These are phyloP conservation scores for Obba rivulosa DNA, from an alignment of 768 basidiomycete species.

Conservation along the genomic window DNA sequence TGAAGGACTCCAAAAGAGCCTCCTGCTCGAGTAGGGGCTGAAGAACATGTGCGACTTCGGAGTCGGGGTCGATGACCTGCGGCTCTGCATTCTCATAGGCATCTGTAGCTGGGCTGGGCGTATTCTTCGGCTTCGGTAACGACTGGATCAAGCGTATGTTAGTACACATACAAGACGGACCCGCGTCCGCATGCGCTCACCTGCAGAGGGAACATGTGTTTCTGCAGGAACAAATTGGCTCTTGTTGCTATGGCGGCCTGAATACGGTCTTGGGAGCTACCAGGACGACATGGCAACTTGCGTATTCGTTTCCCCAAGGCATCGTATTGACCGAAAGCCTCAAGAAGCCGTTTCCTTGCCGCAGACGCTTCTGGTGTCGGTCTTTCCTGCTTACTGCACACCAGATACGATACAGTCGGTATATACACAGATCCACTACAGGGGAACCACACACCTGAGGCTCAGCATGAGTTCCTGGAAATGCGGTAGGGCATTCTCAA, in stretches of 20 bases:
- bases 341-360: constrained; percentile 76
- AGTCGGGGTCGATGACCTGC: constrained; percentile 51
- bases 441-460: constrained; percentile 47
- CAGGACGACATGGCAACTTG: constrained; percentile 56
- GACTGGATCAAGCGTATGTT: constrained; percentile 24
- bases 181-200: constrained; percentile 24
- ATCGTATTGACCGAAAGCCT: constrained; percentile 87
- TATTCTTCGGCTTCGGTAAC: constrained; percentile 43
- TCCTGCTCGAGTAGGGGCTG: constrained; percentile 95
- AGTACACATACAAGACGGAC: background rate
- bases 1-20: constrained; percentile 81
- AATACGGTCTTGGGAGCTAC: constrained; percentile 77
- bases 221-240: constrained; percentile 78
- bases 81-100: constrained; percentile 15
- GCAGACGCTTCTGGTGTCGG: constrained; percentile 63
- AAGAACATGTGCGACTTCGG: constrained; percentile 62
- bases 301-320: constrained; percentile 81
- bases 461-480: constrained; percentile 82
- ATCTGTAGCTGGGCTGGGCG: constrained; percentile 7
- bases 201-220: constrained; percentile 86
- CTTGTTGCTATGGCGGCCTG: constrained; percentile 76
- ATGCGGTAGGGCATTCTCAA: constrained; percentile 80
- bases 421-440: background rate
- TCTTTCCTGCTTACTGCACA: constrained; percentile 38
- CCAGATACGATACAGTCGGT: constrained; percentile 23